Evolutionary conservation across 2,329 filamentous ascomycete genomes (phyloP), one percentile per base, ranked within the genome.

Genomic region (Eutypella sp.): DNA sequence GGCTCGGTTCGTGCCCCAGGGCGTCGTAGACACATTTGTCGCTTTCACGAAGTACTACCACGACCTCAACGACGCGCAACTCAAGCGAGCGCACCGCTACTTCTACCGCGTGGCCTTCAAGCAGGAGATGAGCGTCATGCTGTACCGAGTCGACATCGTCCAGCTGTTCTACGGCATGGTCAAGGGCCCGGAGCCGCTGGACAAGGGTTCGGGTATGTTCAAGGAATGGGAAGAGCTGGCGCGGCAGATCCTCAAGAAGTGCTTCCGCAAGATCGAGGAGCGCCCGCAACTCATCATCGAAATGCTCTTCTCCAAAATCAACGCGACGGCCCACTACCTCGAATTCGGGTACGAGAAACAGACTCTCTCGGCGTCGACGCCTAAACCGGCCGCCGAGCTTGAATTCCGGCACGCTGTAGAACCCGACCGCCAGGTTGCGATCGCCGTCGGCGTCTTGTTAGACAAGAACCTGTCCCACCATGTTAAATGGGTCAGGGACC

Each of bases 41-140:
- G 74, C 81, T 3, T 90, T 96, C 52, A 82, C 84, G 1, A 79
- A 76, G 40, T 92, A 83, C 67, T 96, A 95, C 67, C 77, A 75
- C 34, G 93, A 99, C 53, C 75, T 99, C 10, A 79, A 82, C 43
- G 74, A 82, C 2, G 75, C 82, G 31, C 93, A 99, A 62, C 72
- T 97, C 31, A 97, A 97, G 70, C 83, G 93, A 5, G 85, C 85
- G 11, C 93, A 97, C 68, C 85, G 93, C 6, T 99, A 92, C 65
- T 91, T 99, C 60, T 95, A 97, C 60, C 85, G 92, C 0, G 76
- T 95, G 10, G 90, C 90, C 0, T 97, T 97, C 73, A 99, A 97
- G 68, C 87, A 95, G 65, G 89, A 96, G 40, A 84, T 93, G 71
- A 84, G 84, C 46, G 84, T 96, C 19, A 80, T 96, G 70, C 75